Evolutionary conservation across 2,329 filamentous ascomycete species (phyloP).

Genomic region (Furcasterigmium sp.): DNA sequence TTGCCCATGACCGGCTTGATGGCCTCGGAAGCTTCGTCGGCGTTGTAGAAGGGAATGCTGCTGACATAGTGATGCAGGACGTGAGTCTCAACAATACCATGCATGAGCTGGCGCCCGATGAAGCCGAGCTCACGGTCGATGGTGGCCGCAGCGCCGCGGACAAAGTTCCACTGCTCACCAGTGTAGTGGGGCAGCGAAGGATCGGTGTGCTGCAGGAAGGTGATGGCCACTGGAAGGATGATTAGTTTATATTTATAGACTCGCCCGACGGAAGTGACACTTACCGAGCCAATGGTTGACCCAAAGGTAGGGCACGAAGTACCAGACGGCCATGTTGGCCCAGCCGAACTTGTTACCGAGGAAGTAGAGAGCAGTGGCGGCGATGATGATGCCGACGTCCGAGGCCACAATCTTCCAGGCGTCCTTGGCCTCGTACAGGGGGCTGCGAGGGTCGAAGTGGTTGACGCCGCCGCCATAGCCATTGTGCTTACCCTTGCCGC

Average conservation of each 20-base stretch:
- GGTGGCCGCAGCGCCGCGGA: slow-evolving; percentile 88
- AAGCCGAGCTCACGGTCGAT: slow-evolving; percentile 98
- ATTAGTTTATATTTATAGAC: background rate
- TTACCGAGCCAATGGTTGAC: slow-evolving; percentile 98
- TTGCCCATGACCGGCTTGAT: slow-evolving; percentile 84
- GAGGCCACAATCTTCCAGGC: slow-evolving; percentile 81
- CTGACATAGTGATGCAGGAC: slow-evolving; percentile 97
- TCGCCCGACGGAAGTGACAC: slow-evolving; percentile 29
- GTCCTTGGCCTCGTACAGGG: slow-evolving; percentile 87
- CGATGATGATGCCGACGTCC: slow-evolving; percentile 73
- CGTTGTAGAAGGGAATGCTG: slow-evolving; percentile 82
- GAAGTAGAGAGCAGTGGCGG: slow-evolving; percentile 55
- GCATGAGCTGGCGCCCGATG: slow-evolving; percentile 82
- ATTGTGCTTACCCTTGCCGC: slow-evolving; percentile 88
- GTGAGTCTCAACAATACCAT: slow-evolving; percentile 97
- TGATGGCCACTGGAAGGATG: slow-evolving; percentile 74
- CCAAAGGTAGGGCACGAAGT: slow-evolving; percentile 92
- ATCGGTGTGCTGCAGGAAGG: slow-evolving; percentile 95
- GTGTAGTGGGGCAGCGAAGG: slow-evolving; percentile 91
- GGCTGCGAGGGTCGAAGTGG: slow-evolving; percentile 87
- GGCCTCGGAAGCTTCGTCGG: slow-evolving; percentile 46
- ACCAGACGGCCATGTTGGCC: slow-evolving; percentile 88
- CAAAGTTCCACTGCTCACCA: slow-evolving; percentile 81
- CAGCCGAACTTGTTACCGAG: slow-evolving; percentile 77
- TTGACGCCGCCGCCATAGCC: slow-evolving; percentile 78